Percentiles rank a stretch among this genome's conserved stretches.
Evolutionary conservation across 1,139 yeast species (phyloP).

Genomic region (Debaryomyces sp.): DNA sequence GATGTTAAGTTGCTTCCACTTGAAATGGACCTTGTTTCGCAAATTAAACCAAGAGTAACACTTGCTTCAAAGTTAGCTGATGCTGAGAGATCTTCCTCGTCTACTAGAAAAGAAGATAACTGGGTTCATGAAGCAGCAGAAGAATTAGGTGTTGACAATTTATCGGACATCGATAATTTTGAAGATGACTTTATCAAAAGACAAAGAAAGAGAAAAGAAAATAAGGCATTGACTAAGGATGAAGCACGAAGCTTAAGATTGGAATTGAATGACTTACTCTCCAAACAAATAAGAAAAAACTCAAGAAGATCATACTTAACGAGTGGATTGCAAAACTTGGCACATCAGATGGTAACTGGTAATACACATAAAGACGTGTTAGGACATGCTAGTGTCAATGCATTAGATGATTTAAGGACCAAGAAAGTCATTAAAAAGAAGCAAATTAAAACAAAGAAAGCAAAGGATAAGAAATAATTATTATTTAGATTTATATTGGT

Average conservation of each 20-base stretch:
- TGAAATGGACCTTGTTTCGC: slow-evolving; percentile 72
- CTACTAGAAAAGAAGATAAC: slow-evolving; percentile 67
- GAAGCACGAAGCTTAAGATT: slow-evolving; percentile 52
- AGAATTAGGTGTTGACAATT: slow-evolving; percentile 81
- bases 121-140: slow-evolving; percentile 94
- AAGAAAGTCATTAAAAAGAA: slow-evolving; percentile 17
- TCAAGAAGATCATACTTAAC: slow-evolving; percentile 77
- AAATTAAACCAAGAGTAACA: slow-evolving; percentile 67
- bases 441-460: slow-evolving; percentile 16
- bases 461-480: not conserved
- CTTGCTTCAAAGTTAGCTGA: slow-evolving; percentile 79
- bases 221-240: slow-evolving; percentile 53
- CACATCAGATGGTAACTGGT: slow-evolving; percentile 79
- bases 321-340: slow-evolving; percentile 81
- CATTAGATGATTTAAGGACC: slow-evolving; percentile 63
- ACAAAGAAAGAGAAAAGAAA: slow-evolving; percentile 62
- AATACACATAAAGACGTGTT: slow-evolving; percentile 68
- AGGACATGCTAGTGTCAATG: slow-evolving; percentile 71
- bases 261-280: slow-evolving; percentile 60
- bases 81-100: slow-evolving; percentile 58
- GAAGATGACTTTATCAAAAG: slow-evolving; percentile 71
- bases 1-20: slow-evolving; percentile 76
- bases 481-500: not conserved
- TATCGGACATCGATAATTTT: slow-evolving; percentile 56
- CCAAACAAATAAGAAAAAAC: slow-evolving; percentile 66